Evolutionary conservation across 805 yeast species (phyloP).

Genomic region (Schizosaccharomyces japonicus): DNA sequence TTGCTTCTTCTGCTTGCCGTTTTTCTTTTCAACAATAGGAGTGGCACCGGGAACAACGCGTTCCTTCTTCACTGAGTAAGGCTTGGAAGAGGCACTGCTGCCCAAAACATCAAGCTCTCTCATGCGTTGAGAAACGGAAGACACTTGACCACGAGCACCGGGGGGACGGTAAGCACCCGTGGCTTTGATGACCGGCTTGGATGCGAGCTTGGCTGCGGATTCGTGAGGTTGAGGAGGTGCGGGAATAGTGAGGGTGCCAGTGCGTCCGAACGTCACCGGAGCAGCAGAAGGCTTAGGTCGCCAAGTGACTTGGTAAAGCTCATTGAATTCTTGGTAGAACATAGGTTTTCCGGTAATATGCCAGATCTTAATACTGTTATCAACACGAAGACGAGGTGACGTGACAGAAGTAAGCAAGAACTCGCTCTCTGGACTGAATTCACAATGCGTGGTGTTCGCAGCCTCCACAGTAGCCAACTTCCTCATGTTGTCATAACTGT

Average conservation of each 20-base stretch:
- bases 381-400: slow-evolving; percentile 87
- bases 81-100: background rate
- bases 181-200: slow-evolving; percentile 29
- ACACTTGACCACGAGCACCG: slow-evolving; percentile 40
- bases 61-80: slow-evolving; percentile 2
- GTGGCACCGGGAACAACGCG: slow-evolving; percentile 16
- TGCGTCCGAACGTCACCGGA: slow-evolving; percentile 18
- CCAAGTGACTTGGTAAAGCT: slow-evolving; percentile 67
- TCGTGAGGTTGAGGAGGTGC: slow-evolving; percentile 35
- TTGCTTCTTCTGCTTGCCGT: slow-evolving; percentile 32
- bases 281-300: slow-evolving; percentile 32
- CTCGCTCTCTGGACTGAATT: slow-evolving; percentile 95
- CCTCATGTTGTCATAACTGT: slow-evolving; percentile 62
- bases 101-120: background rate
- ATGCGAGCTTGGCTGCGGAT: slow-evolving; percentile 31
- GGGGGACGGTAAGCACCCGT: slow-evolving; percentile 93
- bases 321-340: slow-evolving; percentile 56
- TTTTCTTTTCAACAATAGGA: slow-evolving; percentile 13
- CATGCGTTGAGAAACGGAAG: background rate
- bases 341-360: slow-evolving; percentile 66
- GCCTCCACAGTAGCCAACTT: slow-evolving; percentile 71
- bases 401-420: slow-evolving; percentile 87
- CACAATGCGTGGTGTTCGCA: slow-evolving; percentile 82
- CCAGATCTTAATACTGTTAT: slow-evolving; percentile 85
- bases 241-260: slow-evolving; percentile 17